Base-by-base conservation (phyloP, 768 basidiomycete genomes). In the Hebeloma cylindrosporum region DNA sequence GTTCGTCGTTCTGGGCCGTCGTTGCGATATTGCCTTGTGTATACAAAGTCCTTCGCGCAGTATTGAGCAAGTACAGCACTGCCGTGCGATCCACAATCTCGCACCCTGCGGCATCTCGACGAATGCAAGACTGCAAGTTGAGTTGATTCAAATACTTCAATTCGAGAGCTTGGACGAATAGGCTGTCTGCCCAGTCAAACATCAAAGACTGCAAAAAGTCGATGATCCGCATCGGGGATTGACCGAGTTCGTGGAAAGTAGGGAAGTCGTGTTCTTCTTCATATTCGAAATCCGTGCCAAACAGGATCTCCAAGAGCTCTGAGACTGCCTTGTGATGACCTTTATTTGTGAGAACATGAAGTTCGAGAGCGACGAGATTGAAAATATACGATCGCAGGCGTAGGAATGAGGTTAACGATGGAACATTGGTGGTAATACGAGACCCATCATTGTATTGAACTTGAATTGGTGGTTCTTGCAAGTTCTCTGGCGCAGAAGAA, bases 161-260 rank as follows among this genome's bases (percentile, higher is more conserved):
- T 16, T 83, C 72, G 37, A 80, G 60, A 4, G 80, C 72, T 11
- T 77, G 64, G 1, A 83, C 79, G 9, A 71, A 62, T 31, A 90
- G 66, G 45, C 77, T 79, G 59, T 97, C 94, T 4, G 77, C 77
- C 93, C 93, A 97, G 42, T 88, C 84, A 52, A 97, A 86, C 60
- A 84, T 82, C 54, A 97, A 68, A 0, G 90, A 89, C 58, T 90
- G 85, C 34, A 97, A 71, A 41, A 92, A 80, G 62, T 95, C 93
- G 55, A 95, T 85, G 61, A 96, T 83, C 18, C 88, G 78, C 54
- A 91, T 74, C 42, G 91, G 81, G 0, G 88, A 86, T 59, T 93
- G 93, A 3, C 86, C 86, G 43, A 88, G 73, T 51, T 86, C 86
- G 42, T 69, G 76, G 71, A 88, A 88, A 2, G 78, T 71, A 43